Conservation (phyloP, 2,329 filamentous ascomycete genomes). For the Didymella lethalis region DNA sequence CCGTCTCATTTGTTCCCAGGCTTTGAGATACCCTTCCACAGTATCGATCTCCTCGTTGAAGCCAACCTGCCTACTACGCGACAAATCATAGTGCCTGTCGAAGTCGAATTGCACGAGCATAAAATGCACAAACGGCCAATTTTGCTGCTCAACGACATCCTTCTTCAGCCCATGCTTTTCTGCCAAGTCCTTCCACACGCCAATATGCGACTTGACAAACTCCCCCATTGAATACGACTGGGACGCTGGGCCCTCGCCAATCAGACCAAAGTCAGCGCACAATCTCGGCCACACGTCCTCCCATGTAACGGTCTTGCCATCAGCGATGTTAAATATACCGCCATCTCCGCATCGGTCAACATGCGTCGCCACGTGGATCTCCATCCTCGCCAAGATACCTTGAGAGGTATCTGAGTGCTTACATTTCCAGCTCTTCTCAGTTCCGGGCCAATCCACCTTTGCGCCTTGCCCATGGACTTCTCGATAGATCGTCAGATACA, state of each 20-base stretch:
- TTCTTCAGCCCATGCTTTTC: constrained; percentile 44
- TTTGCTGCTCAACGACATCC: constrained; percentile 51
- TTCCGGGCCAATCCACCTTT: no score
- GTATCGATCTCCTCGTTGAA: constrained; percentile 53
- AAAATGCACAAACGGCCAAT: constrained; percentile 53
- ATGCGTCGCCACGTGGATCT: constrained; percentile 51
- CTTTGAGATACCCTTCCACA: constrained; percentile 50
- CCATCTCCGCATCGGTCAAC: constrained; percentile 36
- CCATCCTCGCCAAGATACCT: constrained; percentile 54
- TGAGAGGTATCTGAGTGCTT: constrained; percentile 48
- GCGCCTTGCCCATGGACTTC: no score
- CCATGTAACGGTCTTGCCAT: constrained; percentile 52
- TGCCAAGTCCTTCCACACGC: constrained; percentile 35
- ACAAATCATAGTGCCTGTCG: constrained; percentile 57
- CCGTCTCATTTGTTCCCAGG: constrained; percentile 56
- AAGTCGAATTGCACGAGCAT: constrained; percentile 56
- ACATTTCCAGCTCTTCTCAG: no score
- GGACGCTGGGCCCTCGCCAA: constrained; percentile 42
- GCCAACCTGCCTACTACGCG: constrained; percentile 54
- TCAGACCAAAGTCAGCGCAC: constrained; percentile 56
- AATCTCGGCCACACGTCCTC: constrained; percentile 56
- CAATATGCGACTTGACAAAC: constrained; percentile 42
- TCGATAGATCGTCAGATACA: no score
- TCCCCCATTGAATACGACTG: constrained; percentile 35
- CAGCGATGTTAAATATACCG: constrained; percentile 54